A percentile compares a stretch with the other conserved stretches of the same genome.
phyloP scores from a whole-genome alignment of 305 asterid genomes.

The Fraxinus sp. region DNA sequence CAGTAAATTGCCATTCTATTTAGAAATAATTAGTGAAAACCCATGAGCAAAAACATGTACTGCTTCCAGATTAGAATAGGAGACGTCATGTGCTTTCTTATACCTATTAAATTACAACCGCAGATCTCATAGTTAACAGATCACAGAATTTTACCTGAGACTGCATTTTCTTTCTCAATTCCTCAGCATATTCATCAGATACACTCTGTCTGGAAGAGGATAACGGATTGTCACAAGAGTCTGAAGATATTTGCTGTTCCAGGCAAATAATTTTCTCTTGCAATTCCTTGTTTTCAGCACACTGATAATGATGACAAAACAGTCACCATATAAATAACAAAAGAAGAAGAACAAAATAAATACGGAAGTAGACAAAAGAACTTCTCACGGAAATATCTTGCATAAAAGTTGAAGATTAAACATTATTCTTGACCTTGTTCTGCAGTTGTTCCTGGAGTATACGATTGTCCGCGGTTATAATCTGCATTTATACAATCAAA shows the following conservation, averaged over 20 bases:
- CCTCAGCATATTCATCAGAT: constrained; percentile 65
- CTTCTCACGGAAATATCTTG: background rate
- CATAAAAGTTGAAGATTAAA: background rate
- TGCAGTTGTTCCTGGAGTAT: constrained; percentile 91
- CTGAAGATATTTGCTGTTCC: constrained; percentile 69
- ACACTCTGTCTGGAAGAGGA: constrained; percentile 43
- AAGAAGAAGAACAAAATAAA: constrained; percentile 7
- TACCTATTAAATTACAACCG: constrained; percentile 11
- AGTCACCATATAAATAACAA: constrained; percentile 17
- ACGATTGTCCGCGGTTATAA: constrained; percentile 92
- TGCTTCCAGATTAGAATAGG: background rate
- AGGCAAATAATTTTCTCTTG: constrained; percentile 55
- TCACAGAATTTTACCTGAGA: constrained; percentile 48
- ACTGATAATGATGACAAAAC: constrained; percentile 46
- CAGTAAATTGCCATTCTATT: background rate
- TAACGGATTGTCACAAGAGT: constrained; percentile 34
- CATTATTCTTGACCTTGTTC: constrained; percentile 56
- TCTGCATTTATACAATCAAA: constrained; percentile 54
- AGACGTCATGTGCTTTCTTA: background rate
- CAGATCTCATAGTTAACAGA: constrained; percentile 13
- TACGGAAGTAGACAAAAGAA: background rate
- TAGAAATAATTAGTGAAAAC: background rate
- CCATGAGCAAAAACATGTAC: background rate
- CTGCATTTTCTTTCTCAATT: constrained; percentile 73
- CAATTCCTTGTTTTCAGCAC: constrained; percentile 70